Evolutionary conservation across 192 early-diverging fungal genomes (phyloP).

Genomic region (Coemansia sp.): DNA sequence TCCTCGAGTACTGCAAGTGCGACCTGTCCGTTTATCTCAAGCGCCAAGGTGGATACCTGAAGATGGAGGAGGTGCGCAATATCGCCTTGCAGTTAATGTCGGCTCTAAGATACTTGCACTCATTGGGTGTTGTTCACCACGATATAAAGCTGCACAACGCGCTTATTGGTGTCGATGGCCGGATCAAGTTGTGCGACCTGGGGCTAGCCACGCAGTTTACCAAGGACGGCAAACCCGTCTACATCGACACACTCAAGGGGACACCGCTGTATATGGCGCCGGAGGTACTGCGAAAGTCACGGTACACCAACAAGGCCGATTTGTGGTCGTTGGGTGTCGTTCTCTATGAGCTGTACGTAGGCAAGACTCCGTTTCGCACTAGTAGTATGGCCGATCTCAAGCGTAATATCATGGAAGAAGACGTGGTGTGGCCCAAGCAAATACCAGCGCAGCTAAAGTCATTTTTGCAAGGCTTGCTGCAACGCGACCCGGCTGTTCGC

Average conservation of each 20-base stretch:
- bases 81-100: slow-evolving; percentile 57
- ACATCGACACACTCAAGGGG: slow-evolving; percentile 47
- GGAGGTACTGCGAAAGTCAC: slow-evolving; percentile 45
- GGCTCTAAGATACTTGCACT: slow-evolving; percentile 64
- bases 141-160: slow-evolving; percentile 70
- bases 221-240: slow-evolving; percentile 36
- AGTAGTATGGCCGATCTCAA: slow-evolving; percentile 45
- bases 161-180: slow-evolving; percentile 61
- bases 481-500: slow-evolving; percentile 30
- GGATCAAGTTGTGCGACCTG: slow-evolving; percentile 55
- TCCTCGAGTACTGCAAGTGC: slow-evolving; percentile 53
- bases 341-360: slow-evolving; percentile 55
- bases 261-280: slow-evolving; percentile 52
- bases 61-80: slow-evolving; percentile 38
- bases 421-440: slow-evolving; percentile 52
- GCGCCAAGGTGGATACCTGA: slow-evolving; percentile 38
- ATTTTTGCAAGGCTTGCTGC: slow-evolving; percentile 41
- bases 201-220: slow-evolving; percentile 54
- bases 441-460: slow-evolving; percentile 45
- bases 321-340: slow-evolving; percentile 55
- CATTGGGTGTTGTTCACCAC: slow-evolving; percentile 66
- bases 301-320: slow-evolving; percentile 54
- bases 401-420: slow-evolving; percentile 49
- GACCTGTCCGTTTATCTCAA: slow-evolving; percentile 46
- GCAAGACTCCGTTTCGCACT: slow-evolving; percentile 50